Percentiles rank a stretch among this genome's conserved stretches.
Evolutionary conservation across 1,284 basidiomycete species (phyloP).

Genomic region (Anthracocystis walkeri): DNA sequence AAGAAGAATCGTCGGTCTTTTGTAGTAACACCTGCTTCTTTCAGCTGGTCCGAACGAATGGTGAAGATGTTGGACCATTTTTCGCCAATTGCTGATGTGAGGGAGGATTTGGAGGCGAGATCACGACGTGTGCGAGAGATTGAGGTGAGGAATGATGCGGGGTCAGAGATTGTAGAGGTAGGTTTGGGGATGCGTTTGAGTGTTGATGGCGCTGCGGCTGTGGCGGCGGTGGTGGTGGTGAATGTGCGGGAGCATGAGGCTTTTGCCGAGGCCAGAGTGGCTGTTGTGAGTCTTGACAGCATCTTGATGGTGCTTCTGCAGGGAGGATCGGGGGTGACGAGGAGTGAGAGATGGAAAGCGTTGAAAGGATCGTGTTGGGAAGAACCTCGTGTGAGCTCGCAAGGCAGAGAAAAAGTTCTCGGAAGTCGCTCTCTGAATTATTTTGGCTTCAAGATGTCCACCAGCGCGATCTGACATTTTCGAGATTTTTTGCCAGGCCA

Average conservation of each 20-base stretch:
- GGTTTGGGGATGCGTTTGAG: conserved; percentile 25
- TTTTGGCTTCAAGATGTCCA: not conserved
- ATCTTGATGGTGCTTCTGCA: conserved; percentile 5
- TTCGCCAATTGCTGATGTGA: conserved; percentile 69
- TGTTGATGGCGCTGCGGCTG: conserved; percentile 7
- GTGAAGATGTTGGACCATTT: conserved; percentile 79
- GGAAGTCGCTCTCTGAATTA: conserved; percentile 23
- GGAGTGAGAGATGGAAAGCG: not conserved
- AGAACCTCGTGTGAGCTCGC: conserved; percentile 12
- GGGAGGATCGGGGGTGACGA: not conserved
- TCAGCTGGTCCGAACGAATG: conserved; percentile 75
- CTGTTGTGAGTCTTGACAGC: conserved; percentile 17
- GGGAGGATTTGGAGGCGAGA: conserved; percentile 69
- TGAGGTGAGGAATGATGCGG: conserved; percentile 75
- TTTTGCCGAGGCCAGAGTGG: conserved; percentile 10
- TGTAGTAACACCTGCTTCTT: conserved; percentile 76
- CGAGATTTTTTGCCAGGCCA: not conserved
- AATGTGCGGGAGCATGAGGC: conserved; percentile 21
- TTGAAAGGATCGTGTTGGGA: conserved; percentile 14
- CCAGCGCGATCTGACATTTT: not conserved
- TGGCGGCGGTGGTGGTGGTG: conserved; percentile 19
- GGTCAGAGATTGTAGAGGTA: conserved; percentile 14
- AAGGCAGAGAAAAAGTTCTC: conserved; percentile 27
- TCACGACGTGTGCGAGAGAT: conserved; percentile 80
- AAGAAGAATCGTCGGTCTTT: conserved; percentile 81